These are phyloP conservation scores for Eucalyptus regnans DNA, from an alignment of 345 rosid species.

Conservation along the genomic window DNA sequence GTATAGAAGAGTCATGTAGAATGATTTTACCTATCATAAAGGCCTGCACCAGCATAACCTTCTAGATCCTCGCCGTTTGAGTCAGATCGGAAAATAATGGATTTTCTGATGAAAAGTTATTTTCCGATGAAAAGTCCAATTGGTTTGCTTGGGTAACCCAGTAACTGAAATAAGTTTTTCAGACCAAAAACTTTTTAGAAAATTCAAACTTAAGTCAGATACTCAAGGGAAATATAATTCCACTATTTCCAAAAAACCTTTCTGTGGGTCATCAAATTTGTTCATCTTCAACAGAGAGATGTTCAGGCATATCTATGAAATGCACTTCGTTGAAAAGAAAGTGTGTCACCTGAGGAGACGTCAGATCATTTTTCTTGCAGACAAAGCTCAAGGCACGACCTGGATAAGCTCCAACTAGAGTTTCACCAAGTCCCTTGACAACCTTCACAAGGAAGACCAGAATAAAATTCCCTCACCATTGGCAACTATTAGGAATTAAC, in stretches of 20 bases:
- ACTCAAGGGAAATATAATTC: neutral
- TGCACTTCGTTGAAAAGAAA: neutral
- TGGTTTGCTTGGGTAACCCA: slow-evolving; percentile 97
- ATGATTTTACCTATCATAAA: slow-evolving; percentile 77
- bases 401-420: too few species aligned
- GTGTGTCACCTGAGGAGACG: neutral
- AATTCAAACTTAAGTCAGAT: neutral
- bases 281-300: neutral
- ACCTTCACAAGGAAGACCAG: too few species aligned
- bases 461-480: too few species aligned
- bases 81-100: slow-evolving; percentile 91
- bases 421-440: too few species aligned
- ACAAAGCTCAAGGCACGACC: too few species aligned
- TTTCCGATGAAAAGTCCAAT: slow-evolving; percentile 61
- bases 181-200: neutral
- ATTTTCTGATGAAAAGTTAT: slow-evolving; percentile 22
- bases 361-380: too few species aligned
- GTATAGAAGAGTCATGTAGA: neutral
- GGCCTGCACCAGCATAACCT: slow-evolving; percentile 99
- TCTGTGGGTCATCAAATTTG: neutral
- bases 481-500: too few species aligned
- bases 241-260: neutral
- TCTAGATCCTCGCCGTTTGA: slow-evolving; percentile 99
- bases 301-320: neutral
- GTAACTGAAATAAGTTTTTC: slow-evolving; percentile 30